Evolutionary conservation across 2,329 filamentous ascomycete species (phyloP), one percentile per base, ranked within the genome.

Genomic region (Verticillium albo-atrum): DNA sequence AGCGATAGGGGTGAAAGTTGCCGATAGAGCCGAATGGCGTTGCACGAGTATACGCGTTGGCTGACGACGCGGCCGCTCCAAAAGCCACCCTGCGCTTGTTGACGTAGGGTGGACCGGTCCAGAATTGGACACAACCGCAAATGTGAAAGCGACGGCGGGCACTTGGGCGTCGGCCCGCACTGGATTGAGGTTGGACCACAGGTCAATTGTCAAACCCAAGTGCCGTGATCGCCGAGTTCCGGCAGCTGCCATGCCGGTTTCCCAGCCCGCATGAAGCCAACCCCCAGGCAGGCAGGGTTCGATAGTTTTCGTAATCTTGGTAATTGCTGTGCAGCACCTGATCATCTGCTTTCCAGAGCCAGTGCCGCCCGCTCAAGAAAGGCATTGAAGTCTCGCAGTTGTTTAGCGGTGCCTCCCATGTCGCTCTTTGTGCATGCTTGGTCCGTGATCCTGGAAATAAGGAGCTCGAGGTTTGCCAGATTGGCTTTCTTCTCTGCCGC

Each of bases 291-390:
- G 10, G n/a, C 42, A 23, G 9, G 17, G 42, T 12, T 23, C 9
- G 9, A 23, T 7, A n/a, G 20, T 12, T 47, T 4, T 9, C 14
- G 10, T n/a, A 25, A 23, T 23, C 20, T 23, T 47, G 20, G 10
- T 10, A 23, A 25, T 47, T 47, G 42, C 2, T 23, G 20, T 10
- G 14, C 25, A 2, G 2, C n/a, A 20, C n/a, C 14, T 23, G 17
- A 47, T 47, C 42, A 30, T 28, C 51, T 53, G 14, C 53, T 35
- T 69, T 88, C 86, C 51, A 89, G 72, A 32, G 80, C 82, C 30
- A 76, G 70, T 2, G 85, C 85, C 6, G 84, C 79, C 25, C 86
- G 78, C 68, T 89, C 86, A 55, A 89, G 72, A 63, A 89, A 86
- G 32, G 78, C 79, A 63, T 89, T 89, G 66, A 89, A 89, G 54